Evolutionary conservation across 768 basidiomycete genomes (phyloP).

Genomic region (Mycena maculata): DNA sequence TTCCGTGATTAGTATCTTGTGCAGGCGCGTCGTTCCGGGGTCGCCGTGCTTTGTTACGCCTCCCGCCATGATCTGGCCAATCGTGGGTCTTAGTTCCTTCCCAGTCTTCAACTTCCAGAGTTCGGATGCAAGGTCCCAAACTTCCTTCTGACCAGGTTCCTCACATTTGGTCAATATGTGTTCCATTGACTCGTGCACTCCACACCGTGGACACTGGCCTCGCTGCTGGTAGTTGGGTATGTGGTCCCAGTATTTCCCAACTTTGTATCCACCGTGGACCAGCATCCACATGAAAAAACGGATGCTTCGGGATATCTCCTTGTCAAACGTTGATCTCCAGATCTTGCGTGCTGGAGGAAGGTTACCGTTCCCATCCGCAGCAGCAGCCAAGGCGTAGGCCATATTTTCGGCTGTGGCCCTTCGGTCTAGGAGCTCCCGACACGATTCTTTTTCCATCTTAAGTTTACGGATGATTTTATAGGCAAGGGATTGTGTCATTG

Average conservation of each 20-base stretch:
- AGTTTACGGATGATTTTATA: no score
- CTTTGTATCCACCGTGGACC: not conserved
- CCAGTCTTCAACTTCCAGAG: not conserved
- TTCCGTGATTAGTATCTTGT: slow-evolving; percentile 10
- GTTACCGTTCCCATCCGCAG: not conserved
- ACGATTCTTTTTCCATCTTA: no score
- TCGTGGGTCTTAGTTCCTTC: not conserved
- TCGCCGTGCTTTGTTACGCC: not conserved
- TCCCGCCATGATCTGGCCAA: no score
- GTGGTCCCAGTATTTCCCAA: not conserved
- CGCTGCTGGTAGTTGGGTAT: not conserved
- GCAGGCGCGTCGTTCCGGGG: not conserved
- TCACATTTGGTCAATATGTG: no score
- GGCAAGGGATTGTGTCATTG: no score
- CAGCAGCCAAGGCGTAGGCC: not conserved
- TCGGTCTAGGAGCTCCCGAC: no score
- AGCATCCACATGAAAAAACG: not conserved
- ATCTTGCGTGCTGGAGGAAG: not conserved
- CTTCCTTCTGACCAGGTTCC: no score
- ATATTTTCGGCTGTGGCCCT: not conserved
- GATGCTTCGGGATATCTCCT: not conserved
- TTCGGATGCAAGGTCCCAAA: not conserved
- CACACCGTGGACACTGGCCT: not conserved
- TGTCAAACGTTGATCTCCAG: not conserved
- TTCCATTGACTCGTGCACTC: not conserved